Conservation (phyloP, 495 filamentous ascomycete genomes). For the Lasiosphaeris hirsuta region DNA sequence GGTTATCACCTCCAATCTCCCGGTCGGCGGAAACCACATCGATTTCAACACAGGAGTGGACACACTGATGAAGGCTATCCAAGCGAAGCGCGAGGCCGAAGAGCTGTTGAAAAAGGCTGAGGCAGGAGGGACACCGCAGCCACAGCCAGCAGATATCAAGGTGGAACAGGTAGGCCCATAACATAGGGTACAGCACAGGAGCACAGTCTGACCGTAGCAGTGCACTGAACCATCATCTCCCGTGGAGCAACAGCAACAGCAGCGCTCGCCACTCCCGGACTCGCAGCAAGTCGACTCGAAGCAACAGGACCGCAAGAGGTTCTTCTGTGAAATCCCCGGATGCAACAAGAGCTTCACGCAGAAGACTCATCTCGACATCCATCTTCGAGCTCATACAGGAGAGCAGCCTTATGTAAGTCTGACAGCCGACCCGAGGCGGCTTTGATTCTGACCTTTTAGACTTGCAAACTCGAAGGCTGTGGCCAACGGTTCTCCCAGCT, state of each 20-base stretch:
- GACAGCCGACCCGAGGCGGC: neutral
- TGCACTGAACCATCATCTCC: neutral
- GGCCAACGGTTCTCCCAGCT: slow-evolving; percentile 84
- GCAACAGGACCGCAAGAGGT: slow-evolving; percentile 55
- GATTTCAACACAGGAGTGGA: slow-evolving; percentile 82
- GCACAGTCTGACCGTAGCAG: neutral
- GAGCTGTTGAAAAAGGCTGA: neutral
- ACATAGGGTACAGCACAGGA: neutral
- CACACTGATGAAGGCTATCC: slow-evolving; percentile 88
- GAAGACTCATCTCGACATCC: slow-evolving; percentile 92
- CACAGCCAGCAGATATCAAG: slow-evolving; percentile 3
- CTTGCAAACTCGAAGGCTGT: slow-evolving; percentile 77
- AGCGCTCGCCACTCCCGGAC: neutral
- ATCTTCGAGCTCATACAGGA: slow-evolving; percentile 85
- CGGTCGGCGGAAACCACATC: slow-evolving; percentile 35
- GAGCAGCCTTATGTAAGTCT: slow-evolving; percentile 81
- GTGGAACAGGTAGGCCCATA: slow-evolving; percentile 10
- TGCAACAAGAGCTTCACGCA: slow-evolving; percentile 85
- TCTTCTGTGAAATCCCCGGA: slow-evolving; percentile 68
- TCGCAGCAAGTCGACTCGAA: slow-evolving; percentile 1
- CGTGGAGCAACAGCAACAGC: neutral
- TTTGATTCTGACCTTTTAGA: slow-evolving; percentile 30
- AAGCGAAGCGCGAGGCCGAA: slow-evolving; percentile 57
- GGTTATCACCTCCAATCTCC: slow-evolving; percentile 25
- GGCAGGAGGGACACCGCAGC: neutral